Evolutionary conservation across 2,329 filamentous ascomycete genomes (phyloP), one percentile per base, ranked within the genome.

Genomic region (Diplocarpon mali): DNA sequence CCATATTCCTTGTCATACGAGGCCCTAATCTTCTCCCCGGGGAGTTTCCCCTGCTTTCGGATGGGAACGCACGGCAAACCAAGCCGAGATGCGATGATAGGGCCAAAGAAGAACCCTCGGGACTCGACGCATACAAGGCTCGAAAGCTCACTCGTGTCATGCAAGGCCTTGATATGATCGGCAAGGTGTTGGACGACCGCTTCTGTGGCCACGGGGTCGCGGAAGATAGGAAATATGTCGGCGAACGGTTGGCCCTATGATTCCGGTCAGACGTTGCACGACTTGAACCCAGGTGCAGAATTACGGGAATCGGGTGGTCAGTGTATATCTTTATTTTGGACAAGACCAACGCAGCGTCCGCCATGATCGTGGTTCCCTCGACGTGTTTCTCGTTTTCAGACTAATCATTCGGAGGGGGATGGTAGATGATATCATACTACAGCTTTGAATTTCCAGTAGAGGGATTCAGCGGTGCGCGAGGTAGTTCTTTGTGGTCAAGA

Each of bases 1-100:
- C 90, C 90, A 61, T 96, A 96, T 67, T 96, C 90, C 73, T 96
- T 96, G 66, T 87, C 70, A 66, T 86, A 96, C 56, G 75, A 75
- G 55, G 86, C 85, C 37, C 83, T 90, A 61, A 84, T 80, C 60
- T 83, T 87, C 45, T 83, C 79, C 28, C 90, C 90, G 2, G 90
- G 90, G 57, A 96, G 75, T 75, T 96, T 96, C 63, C 90, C 90
- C 73, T 82, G 70, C 75, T 96, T 96, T 62, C 90, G 76, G 51
- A 95, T 86, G 12, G 90, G 86, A 47, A 93, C 87, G 63, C 95
- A 95, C 51, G 78, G 77, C 28, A 87, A 83, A 54, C 81, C 81
- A 48, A 95, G 72, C 49, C 79, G 75, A 64, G 94, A 70, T 36
- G 90, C 90, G 53, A 96, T 72, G 47, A 80, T 79, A 31, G 90